Percentiles rank a stretch among this genome's conserved stretches.
Conservation (phyloP, 2,329 filamentous ascomycete genomes). For the Colletotrichum theobromicola region DNA sequence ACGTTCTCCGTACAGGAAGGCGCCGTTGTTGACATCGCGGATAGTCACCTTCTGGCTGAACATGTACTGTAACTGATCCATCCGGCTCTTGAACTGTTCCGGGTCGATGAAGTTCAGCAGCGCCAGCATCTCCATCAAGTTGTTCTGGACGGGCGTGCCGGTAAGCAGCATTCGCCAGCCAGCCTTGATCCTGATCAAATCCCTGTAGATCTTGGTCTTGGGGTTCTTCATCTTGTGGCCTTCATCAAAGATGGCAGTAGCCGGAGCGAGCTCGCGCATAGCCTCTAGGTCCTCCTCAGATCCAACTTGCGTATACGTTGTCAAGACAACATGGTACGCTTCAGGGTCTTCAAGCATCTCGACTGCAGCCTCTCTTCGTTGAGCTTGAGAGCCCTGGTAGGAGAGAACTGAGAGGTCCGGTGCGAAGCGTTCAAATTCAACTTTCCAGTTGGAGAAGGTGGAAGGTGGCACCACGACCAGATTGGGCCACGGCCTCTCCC, state of each 20-base stretch:
- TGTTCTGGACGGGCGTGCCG: conserved; percentile 93
- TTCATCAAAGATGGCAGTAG: conserved; percentile 83
- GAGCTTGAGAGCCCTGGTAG: conserved; percentile 68
- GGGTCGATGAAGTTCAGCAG: conserved; percentile 96
- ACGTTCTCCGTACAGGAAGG: conserved; percentile 84
- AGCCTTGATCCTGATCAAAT: conserved; percentile 77
- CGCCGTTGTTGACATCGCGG: conserved; percentile 78
- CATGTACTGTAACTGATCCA: conserved; percentile 81
- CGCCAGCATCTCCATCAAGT: conserved; percentile 88
- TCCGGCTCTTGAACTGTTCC: conserved; percentile 75
- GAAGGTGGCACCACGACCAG: conserved; percentile 91
- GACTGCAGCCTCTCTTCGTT: conserved; percentile 71
- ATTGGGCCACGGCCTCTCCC: conserved; percentile 67
- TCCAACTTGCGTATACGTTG: conserved; percentile 65
- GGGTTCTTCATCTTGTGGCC: conserved; percentile 93
- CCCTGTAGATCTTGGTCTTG: conserved; percentile 79
- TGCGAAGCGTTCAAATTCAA: conserved; percentile 88
- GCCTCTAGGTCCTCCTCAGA: conserved; percentile 55
- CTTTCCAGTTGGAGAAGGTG: conserved; percentile 94
- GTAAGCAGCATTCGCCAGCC: conserved; percentile 87
- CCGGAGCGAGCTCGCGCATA: conserved; percentile 53
- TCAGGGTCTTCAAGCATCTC: conserved; percentile 68
- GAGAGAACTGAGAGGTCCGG: conserved; percentile 77
- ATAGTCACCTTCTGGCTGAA: conserved; percentile 93
- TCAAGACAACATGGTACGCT: conserved; percentile 67